Conservation (phyloP, 2,329 filamentous ascomycete species). For the Coniochaeta prunicola region DNA sequence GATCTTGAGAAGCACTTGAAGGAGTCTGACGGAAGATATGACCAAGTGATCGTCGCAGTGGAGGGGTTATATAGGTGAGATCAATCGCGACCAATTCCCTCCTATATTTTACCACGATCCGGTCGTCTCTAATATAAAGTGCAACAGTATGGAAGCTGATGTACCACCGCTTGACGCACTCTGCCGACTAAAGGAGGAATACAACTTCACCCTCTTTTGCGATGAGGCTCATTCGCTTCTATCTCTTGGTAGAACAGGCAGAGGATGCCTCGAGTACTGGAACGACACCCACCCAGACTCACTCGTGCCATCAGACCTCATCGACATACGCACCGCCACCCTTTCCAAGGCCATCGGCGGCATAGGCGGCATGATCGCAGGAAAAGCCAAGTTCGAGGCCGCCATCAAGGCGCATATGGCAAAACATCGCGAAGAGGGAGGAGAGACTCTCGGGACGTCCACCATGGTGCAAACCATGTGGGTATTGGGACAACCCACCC, state of each 20-base stretch:
- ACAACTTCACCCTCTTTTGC: constrained; percentile 10
- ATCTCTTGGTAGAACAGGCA: constrained; percentile 8
- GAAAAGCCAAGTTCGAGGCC: constrained; percentile 1
- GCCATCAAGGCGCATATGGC: background rate
- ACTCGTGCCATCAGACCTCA: constrained; percentile 5
- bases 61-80: background rate
- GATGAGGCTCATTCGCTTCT: constrained; percentile 11
- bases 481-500: constrained; percentile 7
- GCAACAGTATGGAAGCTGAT: constrained; percentile 5
- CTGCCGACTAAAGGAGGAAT: constrained; percentile 4
- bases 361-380: constrained; percentile 9
- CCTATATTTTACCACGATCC: too few species aligned
- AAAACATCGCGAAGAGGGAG: background rate
- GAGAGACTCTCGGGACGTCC: constrained; percentile 2
- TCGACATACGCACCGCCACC: constrained; percentile 11
- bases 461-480: constrained; percentile 9
- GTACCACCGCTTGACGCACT: constrained; percentile 2
- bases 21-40: background rate
- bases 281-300: constrained; percentile 7
- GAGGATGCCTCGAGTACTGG: constrained; percentile 11
- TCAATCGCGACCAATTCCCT: background rate
- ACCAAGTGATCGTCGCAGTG: constrained; percentile 2
- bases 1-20: constrained; percentile 5
- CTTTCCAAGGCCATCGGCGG: constrained; percentile 10
- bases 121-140: background rate